phyloP scores from a whole-genome alignment of 2,329 filamentous ascomycete genomes.

The Magnaporthiopsis incrustans region DNA sequence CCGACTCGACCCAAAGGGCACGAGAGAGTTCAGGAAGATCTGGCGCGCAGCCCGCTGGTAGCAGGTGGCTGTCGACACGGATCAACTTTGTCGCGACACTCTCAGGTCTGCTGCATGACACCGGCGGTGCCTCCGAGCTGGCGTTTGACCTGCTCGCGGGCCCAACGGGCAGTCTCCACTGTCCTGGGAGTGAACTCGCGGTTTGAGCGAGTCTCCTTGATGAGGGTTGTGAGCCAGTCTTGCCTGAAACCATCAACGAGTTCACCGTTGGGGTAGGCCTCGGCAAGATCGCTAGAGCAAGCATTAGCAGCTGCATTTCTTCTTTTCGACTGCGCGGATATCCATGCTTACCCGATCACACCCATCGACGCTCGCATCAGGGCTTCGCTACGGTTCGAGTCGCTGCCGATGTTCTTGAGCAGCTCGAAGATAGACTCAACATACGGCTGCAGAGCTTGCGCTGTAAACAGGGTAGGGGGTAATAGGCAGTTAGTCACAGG shows the following conservation, averaged over 20 bases:
- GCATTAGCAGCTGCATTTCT: conserved; percentile 1
- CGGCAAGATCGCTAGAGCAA: conserved; percentile 69
- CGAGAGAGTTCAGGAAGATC: too few species aligned
- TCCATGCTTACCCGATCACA: conserved; percentile 71
- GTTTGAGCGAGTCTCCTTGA: conserved; percentile 86
- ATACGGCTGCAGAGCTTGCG: conserved; percentile 64
- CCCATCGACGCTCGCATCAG: conserved; percentile 94
- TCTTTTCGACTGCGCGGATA: not conserved
- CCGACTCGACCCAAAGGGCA: too few species aligned
- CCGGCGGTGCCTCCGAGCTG: conserved; percentile 54
- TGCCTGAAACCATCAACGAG: conserved; percentile 77
- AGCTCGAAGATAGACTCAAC: conserved; percentile 82
- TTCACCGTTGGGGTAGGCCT: conserved; percentile 87
- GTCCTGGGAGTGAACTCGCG: conserved; percentile 80
- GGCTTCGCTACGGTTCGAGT: conserved; percentile 83
- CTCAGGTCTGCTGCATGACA: conserved; percentile 45
- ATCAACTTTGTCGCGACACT: not conserved
- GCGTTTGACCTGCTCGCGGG: conserved; percentile 93
- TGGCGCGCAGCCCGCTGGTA: too few species aligned
- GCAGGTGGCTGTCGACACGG: not conserved
- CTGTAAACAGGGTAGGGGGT: conserved; percentile 31
- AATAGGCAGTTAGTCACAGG: not conserved
- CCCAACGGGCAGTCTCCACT: conserved; percentile 92
- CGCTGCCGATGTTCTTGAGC: conserved; percentile 69
- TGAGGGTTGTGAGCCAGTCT: conserved; percentile 83